Base-by-base conservation (phyloP, 1,284 basidiomycete genomes). In the Somion occarium region DNA sequence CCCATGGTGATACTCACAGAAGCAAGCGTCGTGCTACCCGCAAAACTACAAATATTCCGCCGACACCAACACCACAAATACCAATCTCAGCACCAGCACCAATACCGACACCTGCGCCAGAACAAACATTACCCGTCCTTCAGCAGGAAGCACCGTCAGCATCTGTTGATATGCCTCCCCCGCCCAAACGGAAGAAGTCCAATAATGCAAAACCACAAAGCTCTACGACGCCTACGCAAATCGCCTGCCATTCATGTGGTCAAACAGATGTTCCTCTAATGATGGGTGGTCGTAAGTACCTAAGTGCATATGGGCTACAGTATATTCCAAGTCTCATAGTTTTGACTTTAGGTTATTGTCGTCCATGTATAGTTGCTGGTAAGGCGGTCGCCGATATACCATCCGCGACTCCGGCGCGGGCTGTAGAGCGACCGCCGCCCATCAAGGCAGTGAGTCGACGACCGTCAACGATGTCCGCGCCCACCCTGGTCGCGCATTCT, bases 231-330 rank as follows among this genome's bases (percentile, higher is more conserved):
- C 53, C 59, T 1, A 53, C 56, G 9, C 62, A 58, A 25, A 83
- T 87, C 24, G 73, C 77, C 24, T 88, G 85, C 55, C 67, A 74
- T 24, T 65, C 75, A 3, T 88, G 85, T 61, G 74, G 76, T 43
- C 73, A 79, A 61, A 78, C 74, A 18, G 82, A 85, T 59, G 84
- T 88, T n/a, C 85, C 85, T 11, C 69, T 88, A 26, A 78, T 87
- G 53, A 71, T 82, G 61, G 83, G 83, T 53, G 85, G 85, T 38
- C 75, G 85, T 88, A 57, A 73, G 85, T 73, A 20, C 42, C n/a
- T 15, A 38, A 13, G 19, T 7, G 7, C 15, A 34, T n/a, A n/a
- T n/a, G n/a, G n/a, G n/a, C n/a, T n/a, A 37, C 34, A 11, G 34
- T n/a, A 18, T 41, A 22, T 19, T 27, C 12, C 19, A 38, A 24